phyloP scores from a whole-genome alignment of 2,329 filamentous ascomycete species.

The Pyricularia grisea region DNA sequence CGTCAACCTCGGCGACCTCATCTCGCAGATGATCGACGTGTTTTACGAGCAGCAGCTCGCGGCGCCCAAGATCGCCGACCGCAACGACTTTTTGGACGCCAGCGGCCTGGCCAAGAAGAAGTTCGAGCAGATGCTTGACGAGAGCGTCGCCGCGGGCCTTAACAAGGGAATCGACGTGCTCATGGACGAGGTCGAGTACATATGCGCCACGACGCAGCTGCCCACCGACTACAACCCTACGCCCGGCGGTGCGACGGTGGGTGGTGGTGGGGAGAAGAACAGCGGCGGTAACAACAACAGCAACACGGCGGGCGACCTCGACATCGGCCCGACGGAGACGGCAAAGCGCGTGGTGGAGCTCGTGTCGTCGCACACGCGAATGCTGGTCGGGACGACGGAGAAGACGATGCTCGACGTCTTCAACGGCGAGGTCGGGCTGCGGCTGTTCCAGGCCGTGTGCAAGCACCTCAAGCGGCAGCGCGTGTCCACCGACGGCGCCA shows the following conservation, averaged over 20 bases:
- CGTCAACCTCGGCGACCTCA: constrained; percentile 95
- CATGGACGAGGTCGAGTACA: constrained; percentile 96
- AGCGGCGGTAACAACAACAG: constrained; percentile 11
- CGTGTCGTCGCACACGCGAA: constrained; percentile 79
- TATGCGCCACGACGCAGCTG: constrained; percentile 78
- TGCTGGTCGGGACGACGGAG: constrained; percentile 90
- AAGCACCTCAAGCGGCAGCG: constrained; percentile 97
- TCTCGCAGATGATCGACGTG: constrained; percentile 97
- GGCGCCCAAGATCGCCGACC: constrained; percentile 71
- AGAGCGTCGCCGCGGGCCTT: constrained; percentile 86
- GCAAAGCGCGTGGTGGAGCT: constrained; percentile 75
- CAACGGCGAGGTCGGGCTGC: constrained; percentile 91
- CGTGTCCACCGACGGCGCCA: constrained; percentile 77
- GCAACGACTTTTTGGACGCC: constrained; percentile 89
- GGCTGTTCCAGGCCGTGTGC: constrained; percentile 84
- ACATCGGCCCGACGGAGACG: constrained; percentile 68
- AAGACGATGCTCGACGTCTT: constrained; percentile 98
- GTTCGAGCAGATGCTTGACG: constrained; percentile 97
- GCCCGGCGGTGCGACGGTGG: constrained; percentile 16
- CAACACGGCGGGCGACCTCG: constrained; percentile 22
- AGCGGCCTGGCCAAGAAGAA: constrained; percentile 93
- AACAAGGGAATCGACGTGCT: constrained; percentile 98
- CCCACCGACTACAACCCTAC: constrained; percentile 85
- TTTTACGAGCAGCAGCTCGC: constrained; percentile 96
- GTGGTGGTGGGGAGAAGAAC: constrained; percentile 1